Conservation (phyloP, 2,329 filamentous ascomycete species). For the Alternaria burnsii region DNA sequence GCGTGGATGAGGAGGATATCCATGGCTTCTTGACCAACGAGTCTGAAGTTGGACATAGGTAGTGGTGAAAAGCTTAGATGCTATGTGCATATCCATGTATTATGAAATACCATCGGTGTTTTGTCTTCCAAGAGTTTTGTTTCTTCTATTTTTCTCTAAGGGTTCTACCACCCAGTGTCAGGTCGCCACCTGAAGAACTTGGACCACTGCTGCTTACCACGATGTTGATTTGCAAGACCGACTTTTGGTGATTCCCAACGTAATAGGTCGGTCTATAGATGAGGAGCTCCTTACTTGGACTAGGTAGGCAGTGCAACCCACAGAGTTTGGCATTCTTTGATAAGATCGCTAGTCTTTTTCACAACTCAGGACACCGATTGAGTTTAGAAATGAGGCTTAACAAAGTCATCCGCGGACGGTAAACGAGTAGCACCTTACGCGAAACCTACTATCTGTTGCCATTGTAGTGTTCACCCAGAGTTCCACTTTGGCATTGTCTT, state of each 20-base stretch:
- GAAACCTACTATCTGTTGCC: background rate
- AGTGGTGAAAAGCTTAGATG: background rate
- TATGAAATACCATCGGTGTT: background rate
- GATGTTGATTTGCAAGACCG: background rate
- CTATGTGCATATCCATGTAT: background rate
- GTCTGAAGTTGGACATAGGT: slow-evolving; percentile 8
- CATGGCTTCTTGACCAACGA: slow-evolving; percentile 24
- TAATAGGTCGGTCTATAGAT: background rate
- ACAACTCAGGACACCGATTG: background rate
- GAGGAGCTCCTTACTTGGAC: background rate
- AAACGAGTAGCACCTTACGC: background rate
- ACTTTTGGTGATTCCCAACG: background rate
- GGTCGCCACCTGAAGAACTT: background rate
- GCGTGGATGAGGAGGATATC: slow-evolving; percentile 18
- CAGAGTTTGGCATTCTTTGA: background rate
- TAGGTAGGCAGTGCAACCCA: background rate
- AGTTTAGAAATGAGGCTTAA: background rate
- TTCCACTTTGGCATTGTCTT: background rate
- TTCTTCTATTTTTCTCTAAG: too few relatives aligned
- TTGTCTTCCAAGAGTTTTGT: background rate
- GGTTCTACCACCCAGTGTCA: background rate
- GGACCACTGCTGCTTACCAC: background rate
- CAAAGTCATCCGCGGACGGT: background rate
- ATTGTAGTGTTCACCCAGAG: background rate
- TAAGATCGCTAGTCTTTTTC: background rate